Conservation (phyloP, 2,329 filamentous ascomycete species). For the Clathrospora elynae region DNA sequence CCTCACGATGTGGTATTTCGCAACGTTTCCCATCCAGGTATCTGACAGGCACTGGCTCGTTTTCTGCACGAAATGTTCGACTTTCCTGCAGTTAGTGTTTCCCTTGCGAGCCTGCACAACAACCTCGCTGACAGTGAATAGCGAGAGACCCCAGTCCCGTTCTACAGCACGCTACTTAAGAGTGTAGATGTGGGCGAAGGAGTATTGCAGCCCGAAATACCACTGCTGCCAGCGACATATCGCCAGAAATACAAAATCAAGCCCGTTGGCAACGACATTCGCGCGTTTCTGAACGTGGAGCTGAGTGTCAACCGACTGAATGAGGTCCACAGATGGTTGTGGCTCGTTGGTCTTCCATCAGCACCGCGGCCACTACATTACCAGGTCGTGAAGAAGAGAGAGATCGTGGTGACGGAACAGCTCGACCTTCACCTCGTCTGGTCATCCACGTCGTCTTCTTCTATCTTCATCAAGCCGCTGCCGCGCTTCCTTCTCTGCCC, state of each 20-base stretch:
- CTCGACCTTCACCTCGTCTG: slow-evolving; percentile 31
- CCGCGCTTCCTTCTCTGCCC: slow-evolving; percentile 26
- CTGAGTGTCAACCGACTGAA: slow-evolving; percentile 26
- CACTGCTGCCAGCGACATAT: slow-evolving; percentile 26
- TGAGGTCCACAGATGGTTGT: slow-evolving; percentile 24
- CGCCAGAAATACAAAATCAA: slow-evolving; percentile 21
- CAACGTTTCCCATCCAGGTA: too few species aligned
- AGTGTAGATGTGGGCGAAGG: slow-evolving; percentile 2
- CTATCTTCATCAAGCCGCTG: slow-evolving; percentile 30
- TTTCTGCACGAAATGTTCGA: slow-evolving; percentile 6
- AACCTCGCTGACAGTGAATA: slow-evolving; percentile 2
- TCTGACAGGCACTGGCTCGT: too few species aligned
- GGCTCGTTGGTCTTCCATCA: slow-evolving; percentile 27
- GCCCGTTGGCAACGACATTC: slow-evolving; percentile 19
- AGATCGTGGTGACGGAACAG: slow-evolving; percentile 29
- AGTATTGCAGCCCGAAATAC: slow-evolving; percentile 1
- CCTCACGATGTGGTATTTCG: too few species aligned
- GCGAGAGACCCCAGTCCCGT: slow-evolving; percentile 18
- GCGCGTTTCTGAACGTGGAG: slow-evolving; percentile 22
- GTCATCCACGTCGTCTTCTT: slow-evolving; percentile 13
- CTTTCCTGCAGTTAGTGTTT: slow-evolving; percentile 7
- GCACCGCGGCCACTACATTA: slow-evolving; percentile 27
- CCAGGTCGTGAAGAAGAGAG: slow-evolving; percentile 26
- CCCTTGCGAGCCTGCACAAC: background rate
- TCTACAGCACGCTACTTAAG: slow-evolving; percentile 11